Evolutionary conservation across 1,139 yeast genomes (phyloP).

Genomic region (Blastobotrys arbuscula): DNA sequence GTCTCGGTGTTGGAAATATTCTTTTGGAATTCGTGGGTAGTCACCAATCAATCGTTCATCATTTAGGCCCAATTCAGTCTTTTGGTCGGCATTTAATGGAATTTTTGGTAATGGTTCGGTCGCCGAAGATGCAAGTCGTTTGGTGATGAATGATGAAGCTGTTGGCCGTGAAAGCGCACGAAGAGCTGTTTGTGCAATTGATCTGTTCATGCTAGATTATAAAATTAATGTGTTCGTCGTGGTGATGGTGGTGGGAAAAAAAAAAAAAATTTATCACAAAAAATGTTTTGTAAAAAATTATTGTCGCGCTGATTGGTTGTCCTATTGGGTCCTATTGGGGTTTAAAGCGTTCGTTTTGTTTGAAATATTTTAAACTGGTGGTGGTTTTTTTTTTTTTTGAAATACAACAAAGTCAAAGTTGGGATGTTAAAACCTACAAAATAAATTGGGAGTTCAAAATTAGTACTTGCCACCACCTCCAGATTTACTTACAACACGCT

Average conservation of each 20-base stretch:
- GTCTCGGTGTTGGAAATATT: slow-evolving; percentile 54
- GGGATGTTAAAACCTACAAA: too few species aligned
- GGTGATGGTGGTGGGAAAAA: not conserved
- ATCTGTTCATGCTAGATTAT: not conserved
- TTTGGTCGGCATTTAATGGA: slow-evolving; percentile 11
- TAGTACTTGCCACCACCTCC: too few species aligned
- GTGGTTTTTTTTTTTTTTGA: too few species aligned
- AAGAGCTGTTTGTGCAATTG: not conserved
- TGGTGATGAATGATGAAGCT: not conserved
- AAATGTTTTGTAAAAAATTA: not conserved
- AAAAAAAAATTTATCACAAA: not conserved
- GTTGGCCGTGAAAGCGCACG: not conserved
- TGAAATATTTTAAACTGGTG: too few species aligned
- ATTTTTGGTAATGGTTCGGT: not conserved
- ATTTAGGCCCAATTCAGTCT: slow-evolving; percentile 11
- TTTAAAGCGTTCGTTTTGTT: too few species aligned
- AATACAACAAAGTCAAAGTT: too few species aligned
- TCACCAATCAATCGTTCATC: slow-evolving; percentile 36
- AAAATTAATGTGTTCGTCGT: not conserved
- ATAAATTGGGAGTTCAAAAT: too few species aligned
- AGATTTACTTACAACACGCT: too few species aligned
- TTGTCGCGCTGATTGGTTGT: not conserved
- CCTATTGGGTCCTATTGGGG: too few species aligned
- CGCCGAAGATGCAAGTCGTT: slow-evolving; percentile 10
- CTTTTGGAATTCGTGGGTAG: slow-evolving; percentile 46